Percentiles rank a stretch among this genome's conserved stretches.
Conservation (phyloP, 352 stramenopile genomes). For the Pythium aquatile region DNA sequence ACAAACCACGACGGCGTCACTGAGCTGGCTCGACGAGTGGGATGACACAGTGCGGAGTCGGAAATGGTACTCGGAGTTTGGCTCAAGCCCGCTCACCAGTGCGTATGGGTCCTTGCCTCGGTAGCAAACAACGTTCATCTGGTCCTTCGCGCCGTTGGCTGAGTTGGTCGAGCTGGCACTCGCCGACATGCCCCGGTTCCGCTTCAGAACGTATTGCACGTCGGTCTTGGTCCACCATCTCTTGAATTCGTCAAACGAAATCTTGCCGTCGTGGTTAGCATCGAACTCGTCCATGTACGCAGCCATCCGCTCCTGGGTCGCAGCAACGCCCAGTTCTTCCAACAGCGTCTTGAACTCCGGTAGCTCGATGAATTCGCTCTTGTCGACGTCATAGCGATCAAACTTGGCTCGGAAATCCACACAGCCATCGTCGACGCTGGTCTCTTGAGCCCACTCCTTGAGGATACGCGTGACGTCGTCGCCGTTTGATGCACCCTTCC, state of each 20-base stretch:
- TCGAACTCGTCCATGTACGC: slow-evolving; percentile 87
- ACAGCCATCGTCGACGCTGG: slow-evolving; percentile 63
- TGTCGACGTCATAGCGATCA: slow-evolving; percentile 69
- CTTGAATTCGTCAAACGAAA: slow-evolving; percentile 88
- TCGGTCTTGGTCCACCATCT: slow-evolving; percentile 84
- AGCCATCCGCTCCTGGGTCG: slow-evolving; percentile 75
- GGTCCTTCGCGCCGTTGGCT: slow-evolving; percentile 11
- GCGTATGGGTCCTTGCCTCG: slow-evolving; percentile 50
- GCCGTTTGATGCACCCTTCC: slow-evolving; percentile 39
- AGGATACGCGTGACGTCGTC: slow-evolving; percentile 69
- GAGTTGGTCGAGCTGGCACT: background rate
- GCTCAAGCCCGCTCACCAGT: slow-evolving; percentile 58
- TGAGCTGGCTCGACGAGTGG: slow-evolving; percentile 74
- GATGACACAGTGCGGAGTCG: slow-evolving; percentile 73
- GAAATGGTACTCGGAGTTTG: slow-evolving; percentile 88
- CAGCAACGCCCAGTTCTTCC: slow-evolving; percentile 79
- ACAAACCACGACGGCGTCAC: slow-evolving; percentile 69
- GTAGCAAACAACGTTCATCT: slow-evolving; percentile 76
- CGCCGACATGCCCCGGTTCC: slow-evolving; percentile 33
- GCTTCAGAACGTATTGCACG: slow-evolving; percentile 86
- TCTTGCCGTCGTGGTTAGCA: slow-evolving; percentile 69
- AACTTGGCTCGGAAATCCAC: slow-evolving; percentile 78
- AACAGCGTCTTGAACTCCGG: slow-evolving; percentile 84
- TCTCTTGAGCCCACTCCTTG: slow-evolving; percentile 86
- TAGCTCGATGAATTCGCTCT: slow-evolving; percentile 76